phyloP scores from a whole-genome alignment of 225 moss, liverwort and hornwort species.

The Physcomitrellopsis africana region DNA sequence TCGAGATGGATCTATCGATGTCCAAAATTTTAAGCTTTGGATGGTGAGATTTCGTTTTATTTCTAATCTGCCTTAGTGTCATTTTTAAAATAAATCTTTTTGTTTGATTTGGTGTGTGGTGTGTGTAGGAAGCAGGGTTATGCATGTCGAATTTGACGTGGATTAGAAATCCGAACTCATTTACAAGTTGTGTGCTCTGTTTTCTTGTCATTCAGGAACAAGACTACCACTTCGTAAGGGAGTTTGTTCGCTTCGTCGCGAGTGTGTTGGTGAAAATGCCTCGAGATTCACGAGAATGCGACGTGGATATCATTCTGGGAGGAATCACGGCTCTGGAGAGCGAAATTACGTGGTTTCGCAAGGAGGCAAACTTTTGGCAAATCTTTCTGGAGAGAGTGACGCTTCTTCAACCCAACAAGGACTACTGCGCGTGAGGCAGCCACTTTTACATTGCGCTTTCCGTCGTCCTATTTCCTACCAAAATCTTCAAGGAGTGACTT shows the following conservation, averaged over 20 bases:
- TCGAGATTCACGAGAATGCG: conserved; percentile 56
- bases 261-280: conserved; percentile 80
- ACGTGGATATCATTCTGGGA: conserved; percentile 62
- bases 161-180: background rate
- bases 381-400: conserved; percentile 46
- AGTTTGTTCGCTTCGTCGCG: conserved; percentile 68
- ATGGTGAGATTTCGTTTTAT: conserved; percentile 45
- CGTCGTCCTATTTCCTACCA: background rate
- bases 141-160: background rate
- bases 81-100: too few species aligned
- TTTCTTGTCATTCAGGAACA: conserved; percentile 61
- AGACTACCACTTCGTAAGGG: conserved; percentile 85
- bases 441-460: background rate
- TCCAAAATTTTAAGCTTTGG: conserved; percentile 70
- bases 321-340: conserved; percentile 73
- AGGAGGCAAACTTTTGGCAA: conserved; percentile 58
- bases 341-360: conserved; percentile 60
- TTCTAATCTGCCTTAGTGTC: too few species aligned
- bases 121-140: too few species aligned
- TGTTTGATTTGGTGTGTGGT: too few species aligned
- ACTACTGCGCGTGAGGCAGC: conserved; percentile 46
- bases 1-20: conserved; percentile 73
- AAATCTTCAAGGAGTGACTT: background rate
- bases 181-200: background rate
- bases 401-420: conserved; percentile 29